A percentile compares a stretch with the other conserved stretches of the same genome.
Evolutionary conservation across 176 grass and related monocot species (phyloP).

Genomic region (Triticum turgidum): DNA sequence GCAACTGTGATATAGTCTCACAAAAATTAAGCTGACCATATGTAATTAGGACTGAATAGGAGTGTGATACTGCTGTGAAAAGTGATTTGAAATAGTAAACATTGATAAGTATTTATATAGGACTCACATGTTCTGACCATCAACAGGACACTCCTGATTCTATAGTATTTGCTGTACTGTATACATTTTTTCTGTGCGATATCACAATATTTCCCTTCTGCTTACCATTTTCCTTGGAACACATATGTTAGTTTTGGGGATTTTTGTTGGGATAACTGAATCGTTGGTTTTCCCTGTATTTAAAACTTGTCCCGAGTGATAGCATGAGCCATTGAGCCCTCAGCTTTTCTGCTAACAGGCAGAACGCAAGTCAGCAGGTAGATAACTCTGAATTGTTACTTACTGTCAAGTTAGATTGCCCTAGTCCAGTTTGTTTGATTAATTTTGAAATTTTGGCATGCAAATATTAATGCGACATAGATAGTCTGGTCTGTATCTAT

Average conservation of each 20-base stretch:
- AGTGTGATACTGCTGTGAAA: neutral
- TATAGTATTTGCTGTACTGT: neutral
- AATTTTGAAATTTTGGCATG: neutral
- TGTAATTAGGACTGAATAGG: neutral
- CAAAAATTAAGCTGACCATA: neutral
- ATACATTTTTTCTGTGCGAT: neutral
- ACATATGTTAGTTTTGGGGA: neutral
- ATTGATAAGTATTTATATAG: neutral
- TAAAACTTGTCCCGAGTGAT: neutral
- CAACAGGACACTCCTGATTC: neutral
- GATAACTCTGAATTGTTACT: neutral
- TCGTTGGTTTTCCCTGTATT: neutral
- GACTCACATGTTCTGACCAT: neutral
- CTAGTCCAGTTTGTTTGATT: neutral
- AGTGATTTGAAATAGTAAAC: neutral
- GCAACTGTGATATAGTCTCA: neutral
- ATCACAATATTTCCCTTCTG: neutral
- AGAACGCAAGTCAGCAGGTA: neutral
- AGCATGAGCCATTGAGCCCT: neutral
- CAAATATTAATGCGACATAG: neutral
- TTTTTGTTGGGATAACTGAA: neutral
- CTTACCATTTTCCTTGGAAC: neutral
- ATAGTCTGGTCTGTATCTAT: neutral
- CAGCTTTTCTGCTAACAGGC: neutral
- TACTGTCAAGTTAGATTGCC: neutral